Base-by-base conservation (phyloP, 495 filamentous ascomycete species). In the Arthonia radiata region DNA sequence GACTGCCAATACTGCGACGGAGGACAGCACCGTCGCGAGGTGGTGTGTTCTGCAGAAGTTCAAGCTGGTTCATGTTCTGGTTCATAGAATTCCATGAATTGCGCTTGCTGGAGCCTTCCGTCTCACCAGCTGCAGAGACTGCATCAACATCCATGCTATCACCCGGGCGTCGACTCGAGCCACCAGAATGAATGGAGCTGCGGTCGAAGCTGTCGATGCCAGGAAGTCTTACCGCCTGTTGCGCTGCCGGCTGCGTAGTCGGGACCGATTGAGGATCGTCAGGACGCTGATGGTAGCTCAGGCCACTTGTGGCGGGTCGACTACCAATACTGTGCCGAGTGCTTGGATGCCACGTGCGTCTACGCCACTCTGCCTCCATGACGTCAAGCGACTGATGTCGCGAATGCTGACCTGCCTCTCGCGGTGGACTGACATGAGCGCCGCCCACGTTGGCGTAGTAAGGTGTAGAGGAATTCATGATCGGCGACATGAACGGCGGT, bases 141-240 rank as follows among this genome's bases (percentile, higher is more conserved):
- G 33, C 14, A 30, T 53, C 51, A 4, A 49, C 23, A 31, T 50
- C 43, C 49, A 53, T 54, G 2, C 51, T 50, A 25, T 47, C 52
- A 8, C 41, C 27, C 27, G 34, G 37, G 22, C 47, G 43, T 8
- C 43, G 41, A 2, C 68, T 60, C 4, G 78, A 71, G 2, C 74
- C 59, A 18, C 56, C 39, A 4, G 67, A 59, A 21, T 63, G 60
- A 17, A 57, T 50, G 4, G 64, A 64, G 4, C 71, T 56, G 25
- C 72, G 67, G 41, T 82, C 79, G 34, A 91, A 90, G 18, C 76
- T 83, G 40, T 86, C 78, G 35, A 92, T 92, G 5, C 81, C 80
- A 0, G 81, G 81, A 14, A 92, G 50, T 15, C 77, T 66, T 12
- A 71, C 47, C 0, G 53, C 39, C 37, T 63, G 61, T 28, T 38